phyloP scores from a whole-genome alignment of 2,329 filamentous ascomycete species.

The Xylaria sp. region DNA sequence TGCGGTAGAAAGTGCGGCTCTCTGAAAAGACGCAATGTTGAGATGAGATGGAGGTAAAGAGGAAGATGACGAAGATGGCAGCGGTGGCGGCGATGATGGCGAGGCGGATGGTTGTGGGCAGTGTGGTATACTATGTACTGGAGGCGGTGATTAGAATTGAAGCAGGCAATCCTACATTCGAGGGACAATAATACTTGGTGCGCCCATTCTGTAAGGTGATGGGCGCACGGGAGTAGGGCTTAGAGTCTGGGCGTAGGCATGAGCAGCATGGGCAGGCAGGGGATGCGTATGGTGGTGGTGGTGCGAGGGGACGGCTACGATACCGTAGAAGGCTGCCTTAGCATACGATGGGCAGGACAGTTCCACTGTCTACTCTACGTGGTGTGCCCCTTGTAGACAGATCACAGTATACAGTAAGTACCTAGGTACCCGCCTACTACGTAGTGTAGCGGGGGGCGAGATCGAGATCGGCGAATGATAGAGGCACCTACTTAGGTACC shows the following conservation, averaged over 20 bases:
- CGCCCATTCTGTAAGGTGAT: slow-evolving; percentile 3
- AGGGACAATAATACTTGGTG: neutral
- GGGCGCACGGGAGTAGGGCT: slow-evolving; percentile 6
- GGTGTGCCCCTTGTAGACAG: no score
- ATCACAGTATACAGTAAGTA: no score
- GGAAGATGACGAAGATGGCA: neutral
- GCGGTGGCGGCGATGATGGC: neutral
- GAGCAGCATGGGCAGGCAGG: neutral
- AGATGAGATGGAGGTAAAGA: no score
- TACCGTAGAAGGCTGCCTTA: no score
- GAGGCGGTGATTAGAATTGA: neutral
- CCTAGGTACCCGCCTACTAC: no score
- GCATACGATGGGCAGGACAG: no score
- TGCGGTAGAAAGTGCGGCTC: neutral
- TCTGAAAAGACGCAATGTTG: neutral
- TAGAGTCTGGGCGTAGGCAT: slow-evolving; percentile 15
- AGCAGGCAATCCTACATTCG: neutral
- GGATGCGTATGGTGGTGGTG: neutral
- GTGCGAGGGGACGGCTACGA: no score
- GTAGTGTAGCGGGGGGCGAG: no score
- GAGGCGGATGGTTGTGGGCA: neutral
- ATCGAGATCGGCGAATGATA: no score
- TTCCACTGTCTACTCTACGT: no score
- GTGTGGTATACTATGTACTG: no score
- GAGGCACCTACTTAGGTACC: no score